Conservation (phyloP, 2,329 filamentous ascomycete species). For the Podosphaera xanthii region DNA sequence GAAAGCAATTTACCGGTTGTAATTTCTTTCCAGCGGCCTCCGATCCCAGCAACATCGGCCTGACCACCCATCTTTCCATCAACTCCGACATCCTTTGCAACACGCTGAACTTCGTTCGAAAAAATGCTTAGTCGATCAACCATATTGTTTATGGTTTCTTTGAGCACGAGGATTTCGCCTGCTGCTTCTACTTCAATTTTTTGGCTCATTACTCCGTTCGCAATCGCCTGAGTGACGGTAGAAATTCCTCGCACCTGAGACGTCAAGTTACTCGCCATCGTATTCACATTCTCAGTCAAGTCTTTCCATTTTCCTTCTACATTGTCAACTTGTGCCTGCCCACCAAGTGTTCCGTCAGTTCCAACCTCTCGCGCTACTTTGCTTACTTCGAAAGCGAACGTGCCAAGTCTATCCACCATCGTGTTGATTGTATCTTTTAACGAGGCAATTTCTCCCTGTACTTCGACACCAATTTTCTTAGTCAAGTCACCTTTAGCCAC, state of each 20-base stretch:
- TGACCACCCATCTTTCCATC: conserved; percentile 98
- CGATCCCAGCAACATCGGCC: conserved; percentile 78
- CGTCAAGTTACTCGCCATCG: conserved; percentile 45
- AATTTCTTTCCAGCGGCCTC: conserved; percentile 94
- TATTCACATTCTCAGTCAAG: conserved; percentile 75
- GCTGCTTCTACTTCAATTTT: conserved; percentile 90
- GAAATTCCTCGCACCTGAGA: conserved; percentile 74
- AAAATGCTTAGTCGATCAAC: conserved; percentile 86
- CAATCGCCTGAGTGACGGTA: conserved; percentile 82
- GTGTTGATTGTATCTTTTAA: conserved; percentile 96
- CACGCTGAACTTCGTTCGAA: conserved; percentile 85
- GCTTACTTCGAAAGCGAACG: conserved; percentile 91
- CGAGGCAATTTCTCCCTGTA: conserved; percentile 80
- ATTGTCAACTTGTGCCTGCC: conserved; percentile 80
- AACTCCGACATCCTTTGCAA: conserved; percentile 88
- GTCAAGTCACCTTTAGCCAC: conserved; percentile 86
- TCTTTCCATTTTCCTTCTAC: conserved; percentile 98
- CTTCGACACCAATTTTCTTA: conserved; percentile 87
- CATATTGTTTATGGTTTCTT: conserved; percentile 98
- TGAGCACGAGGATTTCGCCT: conserved; percentile 80
- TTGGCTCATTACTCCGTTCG: conserved; percentile 84
- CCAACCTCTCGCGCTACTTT: conserved; percentile 89
- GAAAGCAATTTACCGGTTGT: conserved; percentile 42
- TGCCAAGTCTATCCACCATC: conserved; percentile 92
- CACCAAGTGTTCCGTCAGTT: conserved; percentile 81